These are phyloP conservation scores for Durusdinium trenchii DNA, from an alignment of 73 alveolate species.

Conservation along the genomic window DNA sequence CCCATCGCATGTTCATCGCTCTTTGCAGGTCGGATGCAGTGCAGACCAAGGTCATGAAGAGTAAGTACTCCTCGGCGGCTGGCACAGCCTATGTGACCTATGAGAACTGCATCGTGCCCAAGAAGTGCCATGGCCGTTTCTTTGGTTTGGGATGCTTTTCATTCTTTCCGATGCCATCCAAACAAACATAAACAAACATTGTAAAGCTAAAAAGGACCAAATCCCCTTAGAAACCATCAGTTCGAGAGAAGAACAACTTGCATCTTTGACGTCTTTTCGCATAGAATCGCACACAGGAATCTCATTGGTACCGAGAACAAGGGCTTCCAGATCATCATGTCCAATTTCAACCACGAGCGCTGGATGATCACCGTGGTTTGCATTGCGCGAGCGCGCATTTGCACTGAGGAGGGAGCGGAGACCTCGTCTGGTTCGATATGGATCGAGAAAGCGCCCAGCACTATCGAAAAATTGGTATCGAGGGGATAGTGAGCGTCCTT, in stretches of 20 bases:
- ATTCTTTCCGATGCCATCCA: too few species aligned
- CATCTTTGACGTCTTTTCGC: neutral
- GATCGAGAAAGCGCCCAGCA: too few species aligned
- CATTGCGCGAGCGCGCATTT: constrained; percentile 84
- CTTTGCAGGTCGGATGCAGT: constrained; percentile 76
- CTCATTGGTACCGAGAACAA: constrained; percentile 66
- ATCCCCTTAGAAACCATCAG: neutral
- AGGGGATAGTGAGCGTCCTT: too few species aligned
- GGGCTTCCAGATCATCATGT: constrained; percentile 95
- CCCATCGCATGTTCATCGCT: neutral
- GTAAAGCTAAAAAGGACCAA: neutral
- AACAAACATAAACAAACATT: neutral
- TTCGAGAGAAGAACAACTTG: neutral
- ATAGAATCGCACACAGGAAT: neutral
- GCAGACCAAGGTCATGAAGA: constrained; percentile 89
- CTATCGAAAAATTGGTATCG: too few species aligned
- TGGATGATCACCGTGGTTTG: constrained; percentile 90
- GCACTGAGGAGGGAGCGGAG: constrained; percentile 50
- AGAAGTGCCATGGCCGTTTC: constrained; percentile 33
- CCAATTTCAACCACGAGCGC: constrained; percentile 93
- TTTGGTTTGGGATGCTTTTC: too few species aligned
- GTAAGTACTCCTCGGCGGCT: constrained; percentile 88
- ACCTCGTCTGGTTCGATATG: neutral
- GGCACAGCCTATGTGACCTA: constrained; percentile 95
- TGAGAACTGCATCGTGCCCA: constrained; percentile 85